Percentiles rank a stretch among this genome's conserved stretches.
Evolutionary conservation across 306 rosid species (phyloP).

Genomic region (Sophora flavescens): DNA sequence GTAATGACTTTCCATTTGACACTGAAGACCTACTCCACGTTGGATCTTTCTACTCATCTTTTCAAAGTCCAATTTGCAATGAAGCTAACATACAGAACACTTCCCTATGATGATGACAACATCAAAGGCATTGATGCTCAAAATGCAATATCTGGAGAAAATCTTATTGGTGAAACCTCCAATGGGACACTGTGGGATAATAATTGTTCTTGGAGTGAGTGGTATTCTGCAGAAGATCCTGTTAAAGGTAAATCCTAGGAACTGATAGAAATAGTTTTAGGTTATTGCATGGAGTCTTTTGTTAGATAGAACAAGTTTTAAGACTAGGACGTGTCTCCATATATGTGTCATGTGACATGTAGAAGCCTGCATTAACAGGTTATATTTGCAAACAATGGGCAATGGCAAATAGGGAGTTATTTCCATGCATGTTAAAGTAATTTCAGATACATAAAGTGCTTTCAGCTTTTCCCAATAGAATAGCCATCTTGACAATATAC

Average conservation of each 20-base stretch:
- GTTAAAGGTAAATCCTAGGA: conserved; percentile 65
- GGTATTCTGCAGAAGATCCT: conserved; percentile 92
- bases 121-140: conserved; percentile 58
- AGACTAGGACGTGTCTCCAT: background rate
- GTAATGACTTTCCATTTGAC: conserved; percentile 47
- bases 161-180: conserved; percentile 51
- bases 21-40: conserved; percentile 71
- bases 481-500: conserved; percentile 15
- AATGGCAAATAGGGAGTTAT: conserved; percentile 8
- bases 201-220: conserved; percentile 85
- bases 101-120: conserved; percentile 63
- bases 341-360: background rate
- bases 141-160: conserved; percentile 51
- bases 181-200: conserved; percentile 78
- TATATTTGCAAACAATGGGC: conserved; percentile 16
- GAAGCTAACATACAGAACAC: conserved; percentile 78
- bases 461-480: background rate
- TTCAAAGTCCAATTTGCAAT: conserved; percentile 76
- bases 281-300: background rate
- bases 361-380: background rate
- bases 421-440: background rate
- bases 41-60: conserved; percentile 66
- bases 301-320: background rate
- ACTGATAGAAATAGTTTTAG: conserved; percentile 39
- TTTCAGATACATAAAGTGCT: conserved; percentile 9